Conservation (phyloP, 768 basidiomycete genomes). For the Collybiopsis confluens region DNA sequence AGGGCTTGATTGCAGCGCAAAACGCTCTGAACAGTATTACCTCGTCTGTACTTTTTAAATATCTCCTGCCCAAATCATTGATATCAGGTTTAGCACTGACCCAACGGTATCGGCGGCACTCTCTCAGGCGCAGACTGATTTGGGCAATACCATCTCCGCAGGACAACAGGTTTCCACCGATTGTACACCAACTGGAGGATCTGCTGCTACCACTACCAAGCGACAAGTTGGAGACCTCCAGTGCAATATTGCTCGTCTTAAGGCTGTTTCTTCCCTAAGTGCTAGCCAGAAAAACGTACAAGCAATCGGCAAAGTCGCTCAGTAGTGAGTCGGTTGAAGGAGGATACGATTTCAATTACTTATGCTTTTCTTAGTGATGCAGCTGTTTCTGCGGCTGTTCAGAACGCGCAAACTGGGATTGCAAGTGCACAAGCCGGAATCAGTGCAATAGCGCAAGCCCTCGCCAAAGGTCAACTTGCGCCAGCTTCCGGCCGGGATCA, state of each 20-base stretch:
- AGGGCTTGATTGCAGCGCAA: conserved; percentile 12
- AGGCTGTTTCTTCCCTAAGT: conserved; percentile 22
- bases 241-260: conserved; percentile 26
- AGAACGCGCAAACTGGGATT: conserved; percentile 3
- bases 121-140: neutral
- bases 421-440: conserved; percentile 5
- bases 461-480: conserved; percentile 8
- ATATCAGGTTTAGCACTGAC: neutral
- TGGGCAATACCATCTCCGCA: conserved; percentile 5
- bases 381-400: conserved; percentile 1
- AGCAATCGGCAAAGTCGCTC: neutral
- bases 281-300: neutral
- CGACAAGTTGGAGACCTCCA: neutral
- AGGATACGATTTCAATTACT: too few species aligned
- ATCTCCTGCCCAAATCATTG: neutral
- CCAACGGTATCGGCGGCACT: neutral
- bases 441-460: conserved; percentile 8
- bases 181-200: neutral
- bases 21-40: conserved; percentile 14
- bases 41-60: neutral
- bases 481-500: conserved; percentile 12
- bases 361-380: conserved; percentile 1
- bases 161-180: neutral
- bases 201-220: neutral
- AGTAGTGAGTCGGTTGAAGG: neutral